Conservation (phyloP, 768 basidiomycete species). For the Leccinum subgranulosum region DNA sequence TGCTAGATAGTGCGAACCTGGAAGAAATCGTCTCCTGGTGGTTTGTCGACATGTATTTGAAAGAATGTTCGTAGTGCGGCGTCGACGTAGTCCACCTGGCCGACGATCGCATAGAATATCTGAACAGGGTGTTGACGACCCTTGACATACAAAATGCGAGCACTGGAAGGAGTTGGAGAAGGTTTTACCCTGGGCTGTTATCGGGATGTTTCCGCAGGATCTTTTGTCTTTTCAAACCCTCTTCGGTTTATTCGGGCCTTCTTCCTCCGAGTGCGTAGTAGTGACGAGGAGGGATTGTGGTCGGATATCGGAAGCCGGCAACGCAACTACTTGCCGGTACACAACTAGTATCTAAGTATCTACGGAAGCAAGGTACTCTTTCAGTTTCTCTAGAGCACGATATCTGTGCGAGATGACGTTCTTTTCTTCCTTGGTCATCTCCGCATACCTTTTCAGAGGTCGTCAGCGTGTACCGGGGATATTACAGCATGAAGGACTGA, state of each 20-base stretch:
- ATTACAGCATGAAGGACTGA: slow-evolving; percentile 32
- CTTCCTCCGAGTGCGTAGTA: no score
- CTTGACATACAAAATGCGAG: slow-evolving; percentile 85
- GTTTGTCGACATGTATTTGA: slow-evolving; percentile 81
- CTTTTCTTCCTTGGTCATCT: slow-evolving; percentile 63
- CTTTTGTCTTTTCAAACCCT: no score
- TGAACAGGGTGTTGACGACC: slow-evolving; percentile 92
- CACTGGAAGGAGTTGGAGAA: no score
- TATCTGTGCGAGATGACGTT: slow-evolving; percentile 66
- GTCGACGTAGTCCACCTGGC: slow-evolving; percentile 83
- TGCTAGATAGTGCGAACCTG: slow-evolving; percentile 44
- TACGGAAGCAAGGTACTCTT: slow-evolving; percentile 34
- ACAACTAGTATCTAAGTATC: no score
- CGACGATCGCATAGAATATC: slow-evolving; percentile 70
- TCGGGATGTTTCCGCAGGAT: no score
- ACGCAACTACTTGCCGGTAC: slow-evolving; percentile 8
- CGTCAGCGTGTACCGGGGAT: neutral
- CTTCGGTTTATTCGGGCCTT: no score
- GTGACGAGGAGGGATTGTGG: no score
- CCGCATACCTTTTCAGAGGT: slow-evolving; percentile 49
- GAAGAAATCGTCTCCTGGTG: slow-evolving; percentile 87
- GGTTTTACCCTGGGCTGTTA: no score
- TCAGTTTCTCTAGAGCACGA: slow-evolving; percentile 58
- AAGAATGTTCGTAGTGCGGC: slow-evolving; percentile 91
- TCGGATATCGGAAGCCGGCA: slow-evolving; percentile 11